Evolutionary conservation across 2,329 filamentous ascomycete genomes (phyloP), one percentile per base, ranked within the genome.

Genomic region (Colletotrichum falcatum): DNA sequence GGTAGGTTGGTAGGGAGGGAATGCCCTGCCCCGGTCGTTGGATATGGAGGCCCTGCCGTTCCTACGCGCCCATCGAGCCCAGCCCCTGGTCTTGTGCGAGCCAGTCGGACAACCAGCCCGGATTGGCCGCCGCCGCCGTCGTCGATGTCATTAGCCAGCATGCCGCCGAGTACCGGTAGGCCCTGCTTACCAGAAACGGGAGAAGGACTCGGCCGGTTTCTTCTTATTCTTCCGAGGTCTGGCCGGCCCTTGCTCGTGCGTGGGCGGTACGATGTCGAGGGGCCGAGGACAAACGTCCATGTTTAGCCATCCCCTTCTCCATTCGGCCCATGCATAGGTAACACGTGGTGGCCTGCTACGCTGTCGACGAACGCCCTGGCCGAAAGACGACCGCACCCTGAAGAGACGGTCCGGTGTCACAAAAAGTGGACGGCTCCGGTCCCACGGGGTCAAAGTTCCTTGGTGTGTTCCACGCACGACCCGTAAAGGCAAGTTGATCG

Each of bases 21-120:
- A n/a, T n/a, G n/a, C n/a, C n/a, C n/a, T n/a, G 53, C 66, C 54
- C 30, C 55, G 62, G 46, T 48, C 26, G 28, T 11, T 55, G 51
- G 26, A 6, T 28, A 39, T 28, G 30, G 62, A 61, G 61, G 54
- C 46, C 37, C 61, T 60, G 66, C 46, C 61, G 44, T 23, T 12
- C 16, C 39, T 30, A 28, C 60, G 64, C 35, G 35, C 16, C 35
- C 26, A 16, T 30, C 39, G 1, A 51, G 48, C 12, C 30, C 35
- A 44, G 37, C 9, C 55, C 28, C 28, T 4, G 4, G 12, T 49
- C 23, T 23, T 18, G 20, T 18, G 30, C 16, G 14, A 33, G 4
- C 30, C 30, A 20, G 6, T 35, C 44, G 8, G 30, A 18, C 28
- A 49, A 20, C 16, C 28, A 46, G 14, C 16, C 26, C 2, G 4